Base-by-base conservation (phyloP, 106 monocot species). In the Platanthera guangdongensis region DNA sequence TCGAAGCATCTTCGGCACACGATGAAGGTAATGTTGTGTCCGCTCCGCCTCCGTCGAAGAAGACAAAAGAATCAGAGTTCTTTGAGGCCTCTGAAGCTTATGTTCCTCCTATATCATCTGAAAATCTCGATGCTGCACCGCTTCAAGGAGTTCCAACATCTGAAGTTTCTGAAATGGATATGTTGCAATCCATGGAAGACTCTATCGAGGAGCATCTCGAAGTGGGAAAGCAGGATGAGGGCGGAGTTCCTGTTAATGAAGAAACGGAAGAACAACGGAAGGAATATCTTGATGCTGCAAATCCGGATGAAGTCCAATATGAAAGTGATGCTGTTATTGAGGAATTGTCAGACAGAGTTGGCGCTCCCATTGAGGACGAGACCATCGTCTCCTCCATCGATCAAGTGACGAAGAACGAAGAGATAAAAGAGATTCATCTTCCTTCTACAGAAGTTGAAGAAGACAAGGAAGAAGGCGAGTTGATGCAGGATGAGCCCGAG, bases 381-480 rank as follows among this genome's bases (percentile, higher is more conserved):
- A 28, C 45, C 25, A 4, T 25, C 25, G 25, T 25, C 25, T 25
- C 25, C 25, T 25, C 25, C 25, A 25, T 79, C 9, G 85, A 82
- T 78, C 83, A 86, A 57, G 16, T 39, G 8, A 54, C n/a, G n/a
- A 83, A 76, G 72, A 47, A 45, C 71, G 89, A 84, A 63, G 86
- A 77, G 21, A 68, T 9, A 51, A 82, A 86, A 73, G 88, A 80
- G 6, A 70, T 76, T 18, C 32, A 32, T 68, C 74, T 76, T 49
- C 28, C 72, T 64, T 53, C 76, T 49, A 71, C 60, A 51, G 88
- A 84, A 18, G 84, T 62, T 22, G 90, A 91, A 51, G 86, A 88
- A 18, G 86, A 81, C 5, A 88, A 74, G 75, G 88, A 92, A 68
- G 91, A 92, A 72, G 91, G 88, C 0, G 91, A 88, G 51, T 68